phyloP scores from a whole-genome alignment of 2,329 filamentous ascomycete genomes.

The Paraphoma sp. region DNA sequence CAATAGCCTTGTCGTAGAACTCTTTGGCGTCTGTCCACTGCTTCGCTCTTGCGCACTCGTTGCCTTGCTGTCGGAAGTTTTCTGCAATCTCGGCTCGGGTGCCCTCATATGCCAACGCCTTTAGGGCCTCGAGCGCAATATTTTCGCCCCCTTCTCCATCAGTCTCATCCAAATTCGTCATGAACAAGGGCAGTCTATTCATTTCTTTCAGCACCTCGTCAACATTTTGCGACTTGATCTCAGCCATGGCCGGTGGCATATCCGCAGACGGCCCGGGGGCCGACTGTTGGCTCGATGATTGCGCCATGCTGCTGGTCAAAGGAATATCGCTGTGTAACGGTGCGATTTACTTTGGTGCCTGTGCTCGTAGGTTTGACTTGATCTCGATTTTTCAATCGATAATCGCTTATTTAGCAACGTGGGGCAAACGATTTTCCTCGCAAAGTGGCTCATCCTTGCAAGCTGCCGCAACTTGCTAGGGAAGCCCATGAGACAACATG shows the following conservation, averaged over 20 bases:
- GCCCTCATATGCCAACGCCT: conserved; percentile 91
- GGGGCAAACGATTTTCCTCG: conserved; percentile 9
- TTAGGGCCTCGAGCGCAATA: conserved; percentile 81
- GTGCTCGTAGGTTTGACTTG: background rate
- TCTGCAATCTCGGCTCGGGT: conserved; percentile 80
- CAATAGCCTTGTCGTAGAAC: conserved; percentile 88
- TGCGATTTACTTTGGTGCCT: too few species aligned
- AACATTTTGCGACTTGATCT: conserved; percentile 61
- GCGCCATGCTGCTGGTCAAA: background rate
- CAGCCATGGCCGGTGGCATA: conserved; percentile 66
- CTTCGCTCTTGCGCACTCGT: conserved; percentile 79
- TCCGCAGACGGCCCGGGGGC: conserved; percentile 46
- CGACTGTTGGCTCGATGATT: conserved; percentile 12
- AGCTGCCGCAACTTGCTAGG: background rate
- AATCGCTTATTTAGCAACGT: conserved; percentile 29
- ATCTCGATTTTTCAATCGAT: conserved; percentile 16
- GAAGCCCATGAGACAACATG: background rate
- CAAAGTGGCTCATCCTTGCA: conserved; percentile 2
- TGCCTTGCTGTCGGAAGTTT: conserved; percentile 90
- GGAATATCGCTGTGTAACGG: background rate
- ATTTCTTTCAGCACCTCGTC: conserved; percentile 69
- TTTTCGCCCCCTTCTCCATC: conserved; percentile 74
- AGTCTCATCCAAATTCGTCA: conserved; percentile 81
- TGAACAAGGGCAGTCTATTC: conserved; percentile 85
- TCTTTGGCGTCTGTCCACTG: conserved; percentile 84